phyloP scores from a whole-genome alignment of 116 monocot genomes.

The Cymodocea nodosa region DNA sequence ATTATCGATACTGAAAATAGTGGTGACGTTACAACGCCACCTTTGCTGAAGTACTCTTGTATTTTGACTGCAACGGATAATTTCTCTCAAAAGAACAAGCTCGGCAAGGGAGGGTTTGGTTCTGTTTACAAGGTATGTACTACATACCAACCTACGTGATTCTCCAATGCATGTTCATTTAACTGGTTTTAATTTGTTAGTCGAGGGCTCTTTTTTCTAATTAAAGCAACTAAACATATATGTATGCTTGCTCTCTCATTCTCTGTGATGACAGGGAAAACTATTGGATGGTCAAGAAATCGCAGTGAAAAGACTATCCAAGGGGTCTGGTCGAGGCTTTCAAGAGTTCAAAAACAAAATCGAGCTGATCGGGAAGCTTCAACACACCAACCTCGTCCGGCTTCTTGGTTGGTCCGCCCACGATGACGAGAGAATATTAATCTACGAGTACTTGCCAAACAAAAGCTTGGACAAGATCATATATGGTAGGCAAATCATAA shows the following conservation, averaged over 20 bases:
- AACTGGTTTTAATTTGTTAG: too few species aligned
- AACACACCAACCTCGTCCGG: constrained; percentile 9
- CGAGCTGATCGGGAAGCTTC: constrained; percentile 3
- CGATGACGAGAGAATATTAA: constrained; percentile 12
- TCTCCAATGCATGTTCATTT: too few species aligned
- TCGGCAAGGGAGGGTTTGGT: constrained; percentile 12
- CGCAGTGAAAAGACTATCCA: constrained; percentile 13
- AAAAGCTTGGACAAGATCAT: constrained; percentile 7
- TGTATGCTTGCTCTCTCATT: not conserved
- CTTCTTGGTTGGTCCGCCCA: constrained; percentile 10
- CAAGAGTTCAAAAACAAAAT: constrained; percentile 17
- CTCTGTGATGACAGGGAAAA: constrained; percentile 3
- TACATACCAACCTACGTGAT: too few species aligned
- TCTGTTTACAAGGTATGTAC: constrained; percentile 8
- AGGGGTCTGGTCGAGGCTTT: constrained; percentile 5
- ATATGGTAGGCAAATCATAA: constrained; percentile 5
- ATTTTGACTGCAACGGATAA: constrained; percentile 2
- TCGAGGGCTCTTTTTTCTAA: too few species aligned
- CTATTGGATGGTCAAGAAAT: constrained; percentile 10
- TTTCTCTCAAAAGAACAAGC: constrained; percentile 3
- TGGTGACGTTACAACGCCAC: not conserved
- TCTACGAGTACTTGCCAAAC: constrained; percentile 5
- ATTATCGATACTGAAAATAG: too few species aligned
- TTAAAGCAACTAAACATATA: too few species aligned
- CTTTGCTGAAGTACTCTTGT: not conserved